phyloP scores from a whole-genome alignment of 2,329 filamentous ascomycete genomes.

The Cladobotryum protrusum region DNA sequence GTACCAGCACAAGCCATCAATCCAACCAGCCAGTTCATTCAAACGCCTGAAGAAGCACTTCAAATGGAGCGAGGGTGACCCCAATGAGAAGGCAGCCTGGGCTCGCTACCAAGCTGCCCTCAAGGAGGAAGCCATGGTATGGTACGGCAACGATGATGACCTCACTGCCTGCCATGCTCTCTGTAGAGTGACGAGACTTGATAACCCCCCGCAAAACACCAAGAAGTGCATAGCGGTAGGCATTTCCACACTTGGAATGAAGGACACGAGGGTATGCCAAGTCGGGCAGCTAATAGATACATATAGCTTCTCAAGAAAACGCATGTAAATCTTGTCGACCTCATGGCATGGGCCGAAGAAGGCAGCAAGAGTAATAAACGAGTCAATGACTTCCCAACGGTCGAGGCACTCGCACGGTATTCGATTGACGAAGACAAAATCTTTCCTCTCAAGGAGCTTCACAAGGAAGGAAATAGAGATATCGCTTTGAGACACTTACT shows the following conservation, averaged over 20 bases:
- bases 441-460: too few relatives aligned
- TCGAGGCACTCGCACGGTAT: too few relatives aligned
- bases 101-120: not conserved
- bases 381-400: too few relatives aligned
- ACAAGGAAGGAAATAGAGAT: not conserved
- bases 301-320: too few relatives aligned
- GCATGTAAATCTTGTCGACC: conserved; percentile 4
- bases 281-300: too few relatives aligned
- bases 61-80: not conserved
- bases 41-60: not conserved
- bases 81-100: not conserved
- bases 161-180: not conserved
- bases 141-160: not conserved
- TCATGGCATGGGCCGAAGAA: not conserved
- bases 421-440: not conserved
- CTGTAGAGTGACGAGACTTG: not conserved
- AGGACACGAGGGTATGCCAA: too few relatives aligned
- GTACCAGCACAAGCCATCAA: not conserved
- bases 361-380: too few relatives aligned
- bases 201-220: too few relatives aligned
- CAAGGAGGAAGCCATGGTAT: not conserved
- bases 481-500: conserved; percentile 1
- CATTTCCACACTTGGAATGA: too few relatives aligned
- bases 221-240: too few relatives aligned
- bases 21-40: not conserved